phyloP scores from a whole-genome alignment of 306 rosid genomes.

The Sicyos baderoa region DNA sequence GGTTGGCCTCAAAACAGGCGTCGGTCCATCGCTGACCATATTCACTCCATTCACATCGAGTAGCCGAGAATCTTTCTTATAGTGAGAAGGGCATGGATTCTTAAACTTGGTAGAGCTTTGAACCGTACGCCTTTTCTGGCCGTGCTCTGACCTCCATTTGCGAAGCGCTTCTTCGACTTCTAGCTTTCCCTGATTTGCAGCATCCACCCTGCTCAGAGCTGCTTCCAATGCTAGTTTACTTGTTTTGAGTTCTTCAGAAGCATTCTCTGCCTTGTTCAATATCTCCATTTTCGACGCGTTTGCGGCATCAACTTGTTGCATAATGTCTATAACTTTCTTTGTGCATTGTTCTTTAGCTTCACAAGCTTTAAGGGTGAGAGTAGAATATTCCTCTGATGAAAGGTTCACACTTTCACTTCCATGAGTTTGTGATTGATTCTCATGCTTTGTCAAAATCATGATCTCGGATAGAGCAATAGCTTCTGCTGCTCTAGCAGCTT shows the following conservation, averaged over 20 bases:
- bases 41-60: slow-evolving; percentile 45
- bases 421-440: slow-evolving; percentile 27
- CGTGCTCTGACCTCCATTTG: slow-evolving; percentile 64
- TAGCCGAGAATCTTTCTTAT: slow-evolving; percentile 38
- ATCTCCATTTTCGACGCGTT: slow-evolving; percentile 51
- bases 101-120: slow-evolving; percentile 53
- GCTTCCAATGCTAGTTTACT: slow-evolving; percentile 68
- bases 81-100: slow-evolving; percentile 43
- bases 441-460: slow-evolving; percentile 46
- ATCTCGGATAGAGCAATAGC: slow-evolving; percentile 65
- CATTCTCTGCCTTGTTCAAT: slow-evolving; percentile 64
- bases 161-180: slow-evolving; percentile 78
- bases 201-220: slow-evolving; percentile 75
- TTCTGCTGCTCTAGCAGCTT: slow-evolving; percentile 88
- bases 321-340: slow-evolving; percentile 54
- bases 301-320: slow-evolving; percentile 66
- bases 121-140: slow-evolving; percentile 46
- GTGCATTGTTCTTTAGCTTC: slow-evolving; percentile 58
- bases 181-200: slow-evolving; percentile 69
- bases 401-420: slow-evolving; percentile 58
- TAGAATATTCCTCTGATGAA: slow-evolving; percentile 58
- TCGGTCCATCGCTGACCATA: slow-evolving; percentile 35
- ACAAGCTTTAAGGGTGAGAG: slow-evolving; percentile 46
- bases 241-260: slow-evolving; percentile 63
- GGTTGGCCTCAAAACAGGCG: slow-evolving; percentile 50